Conservation (phyloP, 257 asterid genomes). For the Salvia rosmarinus region DNA sequence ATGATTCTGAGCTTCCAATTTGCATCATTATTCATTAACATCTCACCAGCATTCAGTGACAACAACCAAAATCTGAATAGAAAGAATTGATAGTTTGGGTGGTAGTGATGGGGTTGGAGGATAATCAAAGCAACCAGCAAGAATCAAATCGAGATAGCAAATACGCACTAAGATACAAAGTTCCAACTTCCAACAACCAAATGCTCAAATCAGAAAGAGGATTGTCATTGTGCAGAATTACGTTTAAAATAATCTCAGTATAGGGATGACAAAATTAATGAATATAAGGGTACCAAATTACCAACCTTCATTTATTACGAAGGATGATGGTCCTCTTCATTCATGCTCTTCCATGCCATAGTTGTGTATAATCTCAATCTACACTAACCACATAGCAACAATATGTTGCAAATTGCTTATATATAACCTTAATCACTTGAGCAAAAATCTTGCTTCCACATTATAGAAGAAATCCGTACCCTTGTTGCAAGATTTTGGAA, state of each 20-base stretch:
- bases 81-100: background rate
- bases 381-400: constrained; percentile 35
- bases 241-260: background rate
- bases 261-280: constrained; percentile 4
- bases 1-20: constrained; percentile 21
- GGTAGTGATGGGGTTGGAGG: background rate
- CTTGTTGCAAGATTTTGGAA: background rate
- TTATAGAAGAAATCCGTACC: background rate
- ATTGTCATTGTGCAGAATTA: background rate
- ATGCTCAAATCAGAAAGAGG: background rate
- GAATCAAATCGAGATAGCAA: background rate
- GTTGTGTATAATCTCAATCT: constrained; percentile 86
- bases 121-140: background rate
- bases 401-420: background rate
- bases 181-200: background rate
- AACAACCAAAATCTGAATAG: too few relatives aligned
- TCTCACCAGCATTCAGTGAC: background rate
- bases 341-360: constrained; percentile 78
- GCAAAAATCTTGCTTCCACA: background rate
- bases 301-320: constrained; percentile 42
- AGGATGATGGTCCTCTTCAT: constrained; percentile 40
- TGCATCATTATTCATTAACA: constrained; percentile 36
- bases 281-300: background rate
- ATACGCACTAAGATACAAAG: background rate
- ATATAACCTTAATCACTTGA: background rate